Evolutionary conservation across 2,329 filamentous ascomycete genomes (phyloP).

Genomic region (Epichloe gansuensis): DNA sequence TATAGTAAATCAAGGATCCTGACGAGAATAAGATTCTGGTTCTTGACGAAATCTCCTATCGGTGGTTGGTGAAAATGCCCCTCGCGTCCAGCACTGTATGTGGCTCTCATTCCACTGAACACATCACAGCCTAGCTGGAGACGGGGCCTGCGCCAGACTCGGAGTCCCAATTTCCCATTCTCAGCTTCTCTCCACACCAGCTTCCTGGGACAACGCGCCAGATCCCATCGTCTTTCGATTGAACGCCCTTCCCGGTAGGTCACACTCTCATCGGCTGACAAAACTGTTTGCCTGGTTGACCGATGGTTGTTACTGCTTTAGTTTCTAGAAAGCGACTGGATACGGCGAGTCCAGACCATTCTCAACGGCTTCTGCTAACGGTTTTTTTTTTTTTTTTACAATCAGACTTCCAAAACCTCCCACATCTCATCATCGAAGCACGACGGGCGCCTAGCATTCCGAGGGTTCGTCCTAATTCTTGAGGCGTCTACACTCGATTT

Average conservation of each 20-base stretch:
- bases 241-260: conserved; percentile 3
- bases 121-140: conserved; percentile 3
- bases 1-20: not conserved
- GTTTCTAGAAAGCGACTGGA: not conserved
- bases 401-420: not conserved
- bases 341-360: not conserved
- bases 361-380: conserved; percentile 2
- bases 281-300: not conserved
- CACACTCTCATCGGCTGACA: not conserved
- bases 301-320: not conserved
- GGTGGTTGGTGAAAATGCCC: not conserved
- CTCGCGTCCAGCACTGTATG: conserved; percentile 7
- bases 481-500: not conserved
- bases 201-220: conserved; percentile 5
- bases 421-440: not conserved
- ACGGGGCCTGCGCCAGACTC: conserved; percentile 5
- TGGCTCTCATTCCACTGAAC: conserved; percentile 3
- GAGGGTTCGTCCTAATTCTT: not conserved
- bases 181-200: conserved; percentile 7
- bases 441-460: not conserved
- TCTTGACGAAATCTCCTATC: not conserved
- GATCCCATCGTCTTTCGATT: conserved; percentile 1
- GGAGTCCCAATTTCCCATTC: conserved; percentile 5
- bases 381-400: not conserved
- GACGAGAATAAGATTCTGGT: not conserved